Evolutionary conservation across 176 grass and related monocot species (phyloP).

Genomic region (Oryza punctata): DNA sequence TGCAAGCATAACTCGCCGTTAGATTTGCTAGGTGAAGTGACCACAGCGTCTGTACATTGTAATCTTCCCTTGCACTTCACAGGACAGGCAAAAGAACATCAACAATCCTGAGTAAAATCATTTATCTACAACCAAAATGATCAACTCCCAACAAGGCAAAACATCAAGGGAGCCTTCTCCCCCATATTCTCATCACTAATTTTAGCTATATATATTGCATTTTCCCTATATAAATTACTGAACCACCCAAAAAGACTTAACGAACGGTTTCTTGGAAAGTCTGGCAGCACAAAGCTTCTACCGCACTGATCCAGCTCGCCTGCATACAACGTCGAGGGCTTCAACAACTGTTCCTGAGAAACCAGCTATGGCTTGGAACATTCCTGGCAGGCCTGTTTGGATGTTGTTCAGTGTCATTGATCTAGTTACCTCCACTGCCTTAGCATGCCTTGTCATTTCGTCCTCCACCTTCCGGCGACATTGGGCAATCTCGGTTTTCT

Average conservation of each 20-base stretch:
- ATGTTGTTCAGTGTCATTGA: conserved; percentile 98
- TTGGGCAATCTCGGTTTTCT: conserved; percentile 76
- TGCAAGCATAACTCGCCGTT: conserved; percentile 5
- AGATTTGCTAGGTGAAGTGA: conserved; percentile 38
- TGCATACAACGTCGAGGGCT: conserved; percentile 71
- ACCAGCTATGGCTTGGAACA: conserved; percentile 88
- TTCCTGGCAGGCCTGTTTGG: conserved; percentile 92
- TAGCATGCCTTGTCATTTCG: conserved; percentile 79
- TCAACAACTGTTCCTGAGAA: conserved; percentile 87
- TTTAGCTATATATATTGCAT: conserved; percentile 62
- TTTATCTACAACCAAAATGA: conserved; percentile 69
- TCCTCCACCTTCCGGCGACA: conserved; percentile 87
- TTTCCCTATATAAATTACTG: conserved; percentile 48
- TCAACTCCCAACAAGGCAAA: conserved; percentile 38
- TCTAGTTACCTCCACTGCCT: conserved; percentile 80
- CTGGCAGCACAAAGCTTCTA: conserved; percentile 20
- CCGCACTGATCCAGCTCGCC: conserved; percentile 64
- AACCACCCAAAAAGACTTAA: conserved; percentile 5
- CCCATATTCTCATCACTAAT: conserved; percentile 40
- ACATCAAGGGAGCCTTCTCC: conserved; percentile 25
- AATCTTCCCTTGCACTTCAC: conserved; percentile 40
- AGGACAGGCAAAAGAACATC: conserved; percentile 30
- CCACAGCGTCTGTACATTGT: conserved; percentile 49
- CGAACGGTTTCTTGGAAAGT: conserved; percentile 21
- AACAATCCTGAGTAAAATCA: conserved; percentile 53